Conservation (phyloP, 73 alveolate genomes). For the Stentor roeselii region DNA sequence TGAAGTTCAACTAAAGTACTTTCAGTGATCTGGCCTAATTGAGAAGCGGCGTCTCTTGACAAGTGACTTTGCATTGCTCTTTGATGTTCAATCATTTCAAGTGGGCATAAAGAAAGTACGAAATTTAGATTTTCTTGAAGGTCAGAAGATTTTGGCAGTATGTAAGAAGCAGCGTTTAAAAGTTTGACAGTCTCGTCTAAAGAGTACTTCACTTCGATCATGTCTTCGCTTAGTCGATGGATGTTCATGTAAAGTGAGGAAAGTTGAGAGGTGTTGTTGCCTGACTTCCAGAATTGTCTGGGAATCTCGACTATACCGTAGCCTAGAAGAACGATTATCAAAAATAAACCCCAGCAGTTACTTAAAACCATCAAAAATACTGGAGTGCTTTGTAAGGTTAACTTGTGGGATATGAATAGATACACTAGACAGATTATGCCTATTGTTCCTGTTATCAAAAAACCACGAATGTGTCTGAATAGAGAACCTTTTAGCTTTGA, state of each 20-base stretch:
- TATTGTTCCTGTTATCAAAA: neutral
- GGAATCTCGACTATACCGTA: constrained; percentile 31
- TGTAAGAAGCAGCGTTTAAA: neutral
- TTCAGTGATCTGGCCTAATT: constrained; percentile 1
- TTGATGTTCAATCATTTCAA: constrained; percentile 25
- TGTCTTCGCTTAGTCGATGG: neutral
- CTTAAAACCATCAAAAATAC: constrained; percentile 11
- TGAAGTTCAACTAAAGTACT: constrained; percentile 6
- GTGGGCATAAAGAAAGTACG: constrained; percentile 13
- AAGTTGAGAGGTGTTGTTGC: neutral
- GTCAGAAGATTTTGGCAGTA: neutral
- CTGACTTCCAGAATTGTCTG: constrained; percentile 16
- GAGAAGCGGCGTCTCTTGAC: neutral
- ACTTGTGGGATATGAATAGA: neutral
- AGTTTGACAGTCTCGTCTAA: constrained; percentile 11
- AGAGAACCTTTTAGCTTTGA: neutral
- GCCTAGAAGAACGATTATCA: constrained; percentile 15
- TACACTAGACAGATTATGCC: constrained; percentile 6
- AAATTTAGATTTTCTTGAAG: neutral
- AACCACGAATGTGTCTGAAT: neutral
- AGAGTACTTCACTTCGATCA: constrained; percentile 3
- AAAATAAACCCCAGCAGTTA: constrained; percentile 26
- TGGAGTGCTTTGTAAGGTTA: constrained; percentile 14
- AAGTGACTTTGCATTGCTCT: neutral
- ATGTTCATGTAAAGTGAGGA: neutral